Evolutionary conservation across 345 rosid genomes (phyloP), one percentile per base, ranked within the genome.

Genomic region (Hibiscus trionum): DNA sequence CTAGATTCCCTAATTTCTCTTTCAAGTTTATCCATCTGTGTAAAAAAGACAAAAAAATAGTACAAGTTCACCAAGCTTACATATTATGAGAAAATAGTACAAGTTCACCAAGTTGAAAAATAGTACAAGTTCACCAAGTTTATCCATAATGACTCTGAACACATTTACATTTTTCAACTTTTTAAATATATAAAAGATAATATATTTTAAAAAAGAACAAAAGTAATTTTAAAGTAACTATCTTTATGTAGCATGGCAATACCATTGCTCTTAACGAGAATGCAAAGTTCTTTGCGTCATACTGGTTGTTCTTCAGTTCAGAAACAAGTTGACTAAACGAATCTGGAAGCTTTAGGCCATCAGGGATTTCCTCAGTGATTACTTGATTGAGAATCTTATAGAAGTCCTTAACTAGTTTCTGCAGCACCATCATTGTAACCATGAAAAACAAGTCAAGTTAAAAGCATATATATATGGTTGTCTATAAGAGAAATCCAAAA

Each of bases 1-100:
- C 85, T 96, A 27, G 97, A 87, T 82, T 93, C 99, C 82, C 96
- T 86, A 50, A 88, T 82, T 66, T 96, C 98, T 50, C 85, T 80
- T 83, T 93, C 97, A 9, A 82, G 81, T 81, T 91, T 96, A 86
- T 96, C 98, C 90, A 93, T 89, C 99, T 93, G 93, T 65, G 21
- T 27, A 62, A 46, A 68, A 77, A 61, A 61, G 69, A 77, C 59
- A 3, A 58, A 39, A 1, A 72, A 0, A 4, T 26, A 59, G 19
- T 47, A 14, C 5, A 60, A 72, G 12, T 70, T 55, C 5, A 42
- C 19, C 57, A 16, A 52, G 8, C 57, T 52, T 52, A 5, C 19
- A 31, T 31, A 31, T 31, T 31, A 31, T 31, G 33, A 53, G 21
- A 53, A 53, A 0, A 5, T 2, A 53, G 24, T 7, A 17, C 2